These are phyloP conservation scores for Aaosphaeria pasadenensis DNA, from an alignment of 2,329 filamentous ascomycete genomes.

Conservation along the genomic window DNA sequence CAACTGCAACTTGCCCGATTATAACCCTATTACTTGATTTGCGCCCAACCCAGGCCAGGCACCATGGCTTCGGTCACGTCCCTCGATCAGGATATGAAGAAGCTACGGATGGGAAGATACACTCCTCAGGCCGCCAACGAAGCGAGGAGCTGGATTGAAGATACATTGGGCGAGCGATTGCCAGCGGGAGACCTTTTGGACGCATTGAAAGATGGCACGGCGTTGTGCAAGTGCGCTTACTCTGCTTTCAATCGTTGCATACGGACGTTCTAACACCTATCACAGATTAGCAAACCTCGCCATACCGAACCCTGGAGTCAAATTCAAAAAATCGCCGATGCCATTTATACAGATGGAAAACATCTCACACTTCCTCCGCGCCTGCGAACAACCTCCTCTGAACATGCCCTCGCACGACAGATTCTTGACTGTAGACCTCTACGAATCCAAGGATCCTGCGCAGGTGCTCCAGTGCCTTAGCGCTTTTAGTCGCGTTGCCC, in stretches of 20 bases:
- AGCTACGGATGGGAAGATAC: slow-evolving; percentile 87
- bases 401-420: slow-evolving; percentile 90
- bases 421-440: slow-evolving; percentile 95
- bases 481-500: slow-evolving; percentile 85
- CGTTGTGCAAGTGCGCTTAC: slow-evolving; percentile 76
- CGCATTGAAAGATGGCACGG: slow-evolving; percentile 83
- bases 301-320: slow-evolving; percentile 72
- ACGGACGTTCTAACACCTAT: slow-evolving; percentile 3
- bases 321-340: slow-evolving; percentile 90
- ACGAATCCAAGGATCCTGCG: slow-evolving; percentile 90
- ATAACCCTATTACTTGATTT: slow-evolving; percentile 1
- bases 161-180: slow-evolving; percentile 70
- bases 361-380: slow-evolving; percentile 90
- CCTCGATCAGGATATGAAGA: slow-evolving; percentile 92
- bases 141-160: slow-evolving; percentile 81
- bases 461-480: slow-evolving; percentile 91
- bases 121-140: slow-evolving; percentile 88
- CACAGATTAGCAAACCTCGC: slow-evolving; percentile 77
- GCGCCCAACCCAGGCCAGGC: slow-evolving; percentile 9
- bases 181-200: slow-evolving; percentile 76
- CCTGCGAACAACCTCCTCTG: slow-evolving; percentile 80
- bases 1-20: background rate
- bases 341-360: slow-evolving; percentile 99
- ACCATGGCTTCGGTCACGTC: slow-evolving; percentile 90
- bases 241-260: background rate